Percentiles rank a stretch among this genome's conserved stretches.
Conservation (phyloP, 2,329 filamentous ascomycete genomes). For the Colletotrichum liaoningense region DNA sequence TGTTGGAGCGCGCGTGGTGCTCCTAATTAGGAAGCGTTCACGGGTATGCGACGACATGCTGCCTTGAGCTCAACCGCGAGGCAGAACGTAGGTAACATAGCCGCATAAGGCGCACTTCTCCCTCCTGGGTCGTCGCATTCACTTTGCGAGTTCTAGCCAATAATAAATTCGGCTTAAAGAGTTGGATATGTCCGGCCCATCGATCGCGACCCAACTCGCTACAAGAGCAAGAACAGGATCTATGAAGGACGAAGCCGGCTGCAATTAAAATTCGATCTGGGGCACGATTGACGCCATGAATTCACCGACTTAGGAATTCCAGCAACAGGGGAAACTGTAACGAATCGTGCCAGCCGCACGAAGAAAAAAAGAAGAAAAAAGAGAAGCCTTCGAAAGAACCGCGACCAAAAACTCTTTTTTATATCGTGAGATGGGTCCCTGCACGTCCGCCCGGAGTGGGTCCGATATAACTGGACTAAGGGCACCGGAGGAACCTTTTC, state of each 20-base stretch:
- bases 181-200: conserved; percentile 56
- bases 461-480: background rate
- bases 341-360: conserved; percentile 79
- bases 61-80: background rate
- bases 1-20: too few species aligned
- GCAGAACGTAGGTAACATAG: background rate
- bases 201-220: conserved; percentile 39
- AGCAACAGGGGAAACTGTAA: conserved; percentile 82
- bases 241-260: conserved; percentile 63
- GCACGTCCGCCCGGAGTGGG: conserved; percentile 18
- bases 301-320: conserved; percentile 70
- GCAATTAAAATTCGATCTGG: conserved; percentile 84
- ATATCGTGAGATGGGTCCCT: conserved; percentile 23
- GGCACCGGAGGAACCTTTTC: background rate
- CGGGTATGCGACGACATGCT: background rate
- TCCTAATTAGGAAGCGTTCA: background rate
- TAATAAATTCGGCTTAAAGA: too few species aligned
- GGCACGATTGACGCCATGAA: conserved; percentile 80
- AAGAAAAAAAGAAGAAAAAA: conserved; percentile 70
- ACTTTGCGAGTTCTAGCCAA: background rate
- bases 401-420: conserved; percentile 28
- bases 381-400: conserved; percentile 33
- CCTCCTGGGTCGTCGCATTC: too few species aligned
- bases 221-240: conserved; percentile 3
- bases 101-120: background rate